phyloP scores from a whole-genome alignment of 768 basidiomycete species.

The Lactarius vividus region DNA sequence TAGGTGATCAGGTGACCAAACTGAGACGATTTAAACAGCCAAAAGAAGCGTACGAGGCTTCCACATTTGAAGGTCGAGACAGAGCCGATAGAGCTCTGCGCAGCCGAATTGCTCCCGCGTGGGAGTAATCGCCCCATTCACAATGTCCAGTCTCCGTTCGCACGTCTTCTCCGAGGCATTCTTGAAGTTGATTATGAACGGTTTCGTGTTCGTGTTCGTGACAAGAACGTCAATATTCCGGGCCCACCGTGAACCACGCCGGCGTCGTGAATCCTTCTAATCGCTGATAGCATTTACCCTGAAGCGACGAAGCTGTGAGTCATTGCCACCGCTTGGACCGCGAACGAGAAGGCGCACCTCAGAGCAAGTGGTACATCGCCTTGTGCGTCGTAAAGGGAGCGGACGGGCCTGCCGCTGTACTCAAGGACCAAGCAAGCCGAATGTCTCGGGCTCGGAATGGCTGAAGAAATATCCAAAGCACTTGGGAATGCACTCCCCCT shows the following conservation, averaged over 20 bases:
- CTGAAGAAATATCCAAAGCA: slow-evolving; percentile 19
- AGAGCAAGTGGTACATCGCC: slow-evolving; percentile 3
- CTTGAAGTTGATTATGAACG: slow-evolving; percentile 20
- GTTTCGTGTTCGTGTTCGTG: slow-evolving; percentile 1
- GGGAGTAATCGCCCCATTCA: slow-evolving; percentile 10
- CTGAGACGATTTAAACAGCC: not conserved
- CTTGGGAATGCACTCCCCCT: slow-evolving; percentile 13
- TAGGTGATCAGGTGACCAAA: not conserved
- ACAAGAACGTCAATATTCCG: slow-evolving; percentile 1
- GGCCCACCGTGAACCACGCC: slow-evolving; percentile 14
- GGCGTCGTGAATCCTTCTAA: slow-evolving; percentile 10
- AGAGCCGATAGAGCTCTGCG: slow-evolving; percentile 16
- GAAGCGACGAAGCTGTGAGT: not conserved
- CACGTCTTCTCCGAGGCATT: slow-evolving; percentile 7
- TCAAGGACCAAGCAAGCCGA: slow-evolving; percentile 15
- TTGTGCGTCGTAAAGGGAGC: slow-evolving; percentile 14
- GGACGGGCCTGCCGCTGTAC: slow-evolving; percentile 18
- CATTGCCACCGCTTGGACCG: not conserved
- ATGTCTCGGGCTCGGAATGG: not conserved
- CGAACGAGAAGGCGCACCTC: not conserved
- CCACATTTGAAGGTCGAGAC: slow-evolving; percentile 15
- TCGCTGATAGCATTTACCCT: not conserved
- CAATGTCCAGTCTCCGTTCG: slow-evolving; percentile 10
- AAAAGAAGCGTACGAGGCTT: slow-evolving; percentile 10
- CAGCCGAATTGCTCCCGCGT: slow-evolving; percentile 17